Percentiles rank a stretch among this genome's conserved stretches.
These are phyloP conservation scores for Diaporthe sp. DNA, from an alignment of 2,329 filamentous ascomycete species.

Conservation along the genomic window DNA sequence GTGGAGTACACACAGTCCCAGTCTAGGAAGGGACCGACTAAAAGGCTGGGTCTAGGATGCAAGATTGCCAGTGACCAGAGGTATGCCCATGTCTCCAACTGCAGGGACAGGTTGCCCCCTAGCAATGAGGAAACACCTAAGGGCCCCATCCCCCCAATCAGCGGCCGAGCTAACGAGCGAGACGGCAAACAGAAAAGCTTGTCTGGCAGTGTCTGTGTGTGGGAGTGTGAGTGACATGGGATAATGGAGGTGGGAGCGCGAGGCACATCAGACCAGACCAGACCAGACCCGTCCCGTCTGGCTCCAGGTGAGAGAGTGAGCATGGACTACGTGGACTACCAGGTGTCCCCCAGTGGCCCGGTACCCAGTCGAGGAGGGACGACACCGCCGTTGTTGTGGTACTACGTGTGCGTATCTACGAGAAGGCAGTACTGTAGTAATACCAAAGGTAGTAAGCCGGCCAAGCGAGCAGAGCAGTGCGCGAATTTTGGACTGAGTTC, in stretches of 20 bases:
- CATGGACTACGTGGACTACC: conserved; percentile 2
- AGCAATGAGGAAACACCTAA: conserved; percentile 1
- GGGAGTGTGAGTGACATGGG: not conserved
- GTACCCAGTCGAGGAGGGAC: conserved; percentile 3
- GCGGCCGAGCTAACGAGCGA: conserved; percentile 26
- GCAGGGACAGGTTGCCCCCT: not conserved
- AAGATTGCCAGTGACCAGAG: conserved; percentile 34
- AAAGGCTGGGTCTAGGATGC: conserved; percentile 19
- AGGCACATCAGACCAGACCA: conserved; percentile 19
- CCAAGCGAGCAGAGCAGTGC: conserved; percentile 19
- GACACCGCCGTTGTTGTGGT: conserved; percentile 15
- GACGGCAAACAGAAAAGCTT: conserved; percentile 35
- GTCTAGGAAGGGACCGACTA: conserved; percentile 20
- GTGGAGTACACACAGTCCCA: conserved; percentile 1
- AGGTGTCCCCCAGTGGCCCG: not conserved
- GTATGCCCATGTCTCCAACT: not conserved
- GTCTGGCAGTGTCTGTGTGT: conserved; percentile 24
- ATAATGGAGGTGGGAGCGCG: not conserved
- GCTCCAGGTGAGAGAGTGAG: not conserved
- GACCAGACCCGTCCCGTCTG: not conserved
- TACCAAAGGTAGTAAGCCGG: not conserved
- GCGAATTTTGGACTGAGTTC: conserved; percentile 35
- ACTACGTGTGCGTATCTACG: not conserved
- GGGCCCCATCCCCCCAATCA: conserved; percentile 12
- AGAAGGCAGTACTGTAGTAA: not conserved